A percentile compares a stretch with the other conserved stretches of the same genome.
These are phyloP conservation scores for Cercospora berteroae DNA, from an alignment of 2,329 filamentous ascomycete species.

Conservation along the genomic window DNA sequence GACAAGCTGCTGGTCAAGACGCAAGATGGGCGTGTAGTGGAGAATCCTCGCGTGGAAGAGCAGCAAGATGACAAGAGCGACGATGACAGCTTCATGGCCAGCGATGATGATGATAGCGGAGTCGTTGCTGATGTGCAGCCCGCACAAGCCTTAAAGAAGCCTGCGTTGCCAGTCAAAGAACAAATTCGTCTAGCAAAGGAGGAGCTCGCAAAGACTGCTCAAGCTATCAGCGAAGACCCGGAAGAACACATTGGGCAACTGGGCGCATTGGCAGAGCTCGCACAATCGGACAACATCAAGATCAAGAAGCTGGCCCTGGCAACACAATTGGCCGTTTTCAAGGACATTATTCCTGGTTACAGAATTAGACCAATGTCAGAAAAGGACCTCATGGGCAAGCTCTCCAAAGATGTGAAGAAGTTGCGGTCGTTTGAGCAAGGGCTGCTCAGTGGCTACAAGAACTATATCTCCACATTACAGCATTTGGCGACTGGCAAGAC, in stretches of 20 bases:
- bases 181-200: constrained; percentile 88
- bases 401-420: constrained; percentile 87
- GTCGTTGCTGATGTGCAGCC: constrained; percentile 49
- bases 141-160: constrained; percentile 51
- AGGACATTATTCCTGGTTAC: constrained; percentile 94
- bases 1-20: constrained; percentile 85
- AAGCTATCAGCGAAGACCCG: constrained; percentile 81
- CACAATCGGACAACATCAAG: constrained; percentile 64
- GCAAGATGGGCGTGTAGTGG: constrained; percentile 68
- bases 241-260: constrained; percentile 83
- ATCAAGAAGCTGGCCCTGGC: constrained; percentile 84
- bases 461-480: constrained; percentile 74
- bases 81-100: constrained; percentile 63
- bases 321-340: constrained; percentile 87
- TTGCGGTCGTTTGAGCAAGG: constrained; percentile 83
- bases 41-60: constrained; percentile 46
- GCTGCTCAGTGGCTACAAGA: constrained; percentile 79
- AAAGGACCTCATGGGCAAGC: constrained; percentile 70
- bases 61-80: constrained; percentile 50
- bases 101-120: constrained; percentile 50
- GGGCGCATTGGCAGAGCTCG: constrained; percentile 72
- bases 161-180: constrained; percentile 69
- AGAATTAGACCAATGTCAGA: constrained; percentile 80
- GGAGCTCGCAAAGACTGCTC: constrained; percentile 80
- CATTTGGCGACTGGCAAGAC: constrained; percentile 59